Conservation (phyloP, 495 filamentous ascomycete genomes). For the Hypomontagnella submonticulosa region DNA sequence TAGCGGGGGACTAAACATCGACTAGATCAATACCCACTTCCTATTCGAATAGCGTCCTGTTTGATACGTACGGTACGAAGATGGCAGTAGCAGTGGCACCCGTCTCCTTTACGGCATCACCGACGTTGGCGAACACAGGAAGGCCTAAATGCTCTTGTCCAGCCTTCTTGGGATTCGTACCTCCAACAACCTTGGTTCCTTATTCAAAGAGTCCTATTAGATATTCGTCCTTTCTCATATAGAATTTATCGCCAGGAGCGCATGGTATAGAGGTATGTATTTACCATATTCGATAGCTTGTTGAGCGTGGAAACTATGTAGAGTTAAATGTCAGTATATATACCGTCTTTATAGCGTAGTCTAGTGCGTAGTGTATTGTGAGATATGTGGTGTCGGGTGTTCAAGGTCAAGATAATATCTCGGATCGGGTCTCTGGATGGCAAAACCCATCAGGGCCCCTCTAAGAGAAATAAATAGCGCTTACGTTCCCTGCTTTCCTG, state of each 20-base stretch:
- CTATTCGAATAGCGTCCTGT: background rate
- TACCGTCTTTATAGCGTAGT: constrained; percentile 1
- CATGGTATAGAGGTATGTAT: constrained; percentile 25
- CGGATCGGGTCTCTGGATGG: background rate
- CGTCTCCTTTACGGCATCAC: constrained; percentile 89
- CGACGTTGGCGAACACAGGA: constrained; percentile 91
- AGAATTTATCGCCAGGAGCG: constrained; percentile 1
- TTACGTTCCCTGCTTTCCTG: constrained; percentile 98
- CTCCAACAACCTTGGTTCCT: constrained; percentile 96
- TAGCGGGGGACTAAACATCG: constrained; percentile 74
- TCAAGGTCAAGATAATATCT: constrained; percentile 27
- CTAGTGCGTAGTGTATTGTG: background rate
- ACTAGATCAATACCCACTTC: constrained; percentile 6
- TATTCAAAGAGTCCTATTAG: constrained; percentile 59
- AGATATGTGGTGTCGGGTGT: constrained; percentile 11
- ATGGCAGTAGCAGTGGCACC: constrained; percentile 93
- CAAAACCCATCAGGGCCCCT: background rate
- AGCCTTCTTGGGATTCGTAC: constrained; percentile 99
- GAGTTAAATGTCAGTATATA: constrained; percentile 8
- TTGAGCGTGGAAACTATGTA: constrained; percentile 88
- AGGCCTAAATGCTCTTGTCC: constrained; percentile 87
- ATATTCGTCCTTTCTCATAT: constrained; percentile 5
- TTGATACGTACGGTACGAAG: constrained; percentile 85
- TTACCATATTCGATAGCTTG: constrained; percentile 98
- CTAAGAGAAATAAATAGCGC: constrained; percentile 52